These are phyloP conservation scores for Hapsidospora chrysogenum DNA, from an alignment of 495 filamentous ascomycete genomes.

Conservation along the genomic window DNA sequence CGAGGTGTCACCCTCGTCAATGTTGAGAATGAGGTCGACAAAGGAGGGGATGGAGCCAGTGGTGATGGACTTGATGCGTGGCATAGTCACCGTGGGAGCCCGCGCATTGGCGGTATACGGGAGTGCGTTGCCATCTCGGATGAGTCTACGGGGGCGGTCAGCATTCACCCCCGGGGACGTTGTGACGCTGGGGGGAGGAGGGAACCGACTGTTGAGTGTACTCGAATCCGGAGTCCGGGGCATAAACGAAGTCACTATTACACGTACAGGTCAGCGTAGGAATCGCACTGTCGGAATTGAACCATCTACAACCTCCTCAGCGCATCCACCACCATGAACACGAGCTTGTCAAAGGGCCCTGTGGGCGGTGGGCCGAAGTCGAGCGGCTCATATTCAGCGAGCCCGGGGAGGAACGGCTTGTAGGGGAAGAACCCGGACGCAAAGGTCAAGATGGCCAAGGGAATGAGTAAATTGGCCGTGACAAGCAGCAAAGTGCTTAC, in stretches of 20 bases:
- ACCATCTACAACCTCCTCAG: conserved; percentile 79
- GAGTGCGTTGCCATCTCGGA: conserved; percentile 62
- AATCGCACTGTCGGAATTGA: no score
- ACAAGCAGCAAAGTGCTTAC: no score
- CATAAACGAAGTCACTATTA: conserved; percentile 95
- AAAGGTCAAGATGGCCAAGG: conserved; percentile 63
- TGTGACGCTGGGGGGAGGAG: neutral
- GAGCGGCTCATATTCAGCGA: conserved; percentile 43
- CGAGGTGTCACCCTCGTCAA: conserved; percentile 82
- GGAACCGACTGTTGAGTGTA: conserved; percentile 70
- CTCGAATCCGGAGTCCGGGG: conserved; percentile 58
- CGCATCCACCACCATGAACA: conserved; percentile 98
- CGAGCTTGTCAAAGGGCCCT: conserved; percentile 67
- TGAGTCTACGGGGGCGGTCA: conserved; percentile 40
- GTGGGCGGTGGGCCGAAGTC: conserved; percentile 31
- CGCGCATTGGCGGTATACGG: conserved; percentile 95
- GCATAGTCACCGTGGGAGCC: conserved; percentile 96
- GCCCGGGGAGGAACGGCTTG: conserved; percentile 77
- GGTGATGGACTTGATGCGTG: conserved; percentile 90
- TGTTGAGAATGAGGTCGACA: conserved; percentile 89
- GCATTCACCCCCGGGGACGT: neutral
- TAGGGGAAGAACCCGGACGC: conserved; percentile 94
- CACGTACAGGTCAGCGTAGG: neutral
- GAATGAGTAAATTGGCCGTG: conserved; percentile 61
- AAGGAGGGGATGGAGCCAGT: conserved; percentile 95